A percentile compares a stretch with the other conserved stretches of the same genome.
Evolutionary conservation across 805 yeast species (phyloP).

Genomic region (Candida sakaeoensis): DNA sequence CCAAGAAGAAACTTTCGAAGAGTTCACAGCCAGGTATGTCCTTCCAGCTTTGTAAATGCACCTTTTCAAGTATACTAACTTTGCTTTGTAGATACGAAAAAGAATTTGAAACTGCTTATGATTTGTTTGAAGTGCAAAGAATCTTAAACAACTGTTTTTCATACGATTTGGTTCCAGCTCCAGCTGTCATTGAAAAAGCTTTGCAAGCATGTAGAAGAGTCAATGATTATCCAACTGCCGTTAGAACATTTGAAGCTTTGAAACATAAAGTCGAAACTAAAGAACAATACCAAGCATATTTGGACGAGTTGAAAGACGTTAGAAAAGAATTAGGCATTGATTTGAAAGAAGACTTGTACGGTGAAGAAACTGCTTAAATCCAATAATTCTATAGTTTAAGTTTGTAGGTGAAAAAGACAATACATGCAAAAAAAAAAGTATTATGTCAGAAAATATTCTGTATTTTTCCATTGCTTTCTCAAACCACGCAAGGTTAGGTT

Average conservation of each 20-base stretch:
- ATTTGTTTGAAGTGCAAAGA: constrained; percentile 59
- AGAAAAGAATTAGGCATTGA: constrained; percentile 92
- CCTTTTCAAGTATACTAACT: constrained; percentile 19
- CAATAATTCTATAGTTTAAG: no score
- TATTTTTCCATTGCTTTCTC: no score
- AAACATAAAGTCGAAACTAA: constrained; percentile 93
- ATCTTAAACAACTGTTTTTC: constrained; percentile 97
- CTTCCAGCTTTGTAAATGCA: not conserved
- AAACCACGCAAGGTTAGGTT: no score
- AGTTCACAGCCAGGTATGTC: constrained; percentile 75
- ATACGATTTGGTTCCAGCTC: constrained; percentile 98
- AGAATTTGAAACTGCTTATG: constrained; percentile 72
- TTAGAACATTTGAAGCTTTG: constrained; percentile 96
- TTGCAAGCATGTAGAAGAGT: constrained; percentile 98
- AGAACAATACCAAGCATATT: constrained; percentile 92
- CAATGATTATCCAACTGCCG: constrained; percentile 97
- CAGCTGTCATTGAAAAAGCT: constrained; percentile 92
- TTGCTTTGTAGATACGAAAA: constrained; percentile 68
- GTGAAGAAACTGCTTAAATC: constrained; percentile 24
- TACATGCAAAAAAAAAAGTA: not conserved
- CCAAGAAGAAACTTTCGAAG: constrained; percentile 91
- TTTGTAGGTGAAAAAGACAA: no score
- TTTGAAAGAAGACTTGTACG: constrained; percentile 81
- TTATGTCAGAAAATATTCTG: not conserved
- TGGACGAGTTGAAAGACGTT: constrained; percentile 87